Base-by-base conservation (phyloP, 805 yeast species). In the Zygotorulaspora sp. region DNA sequence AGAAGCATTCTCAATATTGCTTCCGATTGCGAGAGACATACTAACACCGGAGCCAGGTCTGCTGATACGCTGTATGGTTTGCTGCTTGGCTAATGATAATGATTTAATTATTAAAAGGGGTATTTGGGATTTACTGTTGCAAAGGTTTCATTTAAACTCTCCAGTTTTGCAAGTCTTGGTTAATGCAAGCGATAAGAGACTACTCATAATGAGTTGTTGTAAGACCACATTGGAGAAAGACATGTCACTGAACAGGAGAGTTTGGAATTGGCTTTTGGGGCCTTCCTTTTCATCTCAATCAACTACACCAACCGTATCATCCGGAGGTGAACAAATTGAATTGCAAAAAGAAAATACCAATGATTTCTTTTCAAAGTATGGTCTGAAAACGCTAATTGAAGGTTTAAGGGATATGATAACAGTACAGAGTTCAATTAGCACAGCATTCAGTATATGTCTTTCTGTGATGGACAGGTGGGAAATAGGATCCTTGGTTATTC, bases 391-490 rank as follows among this genome's bases (percentile, higher is more conserved):
- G 2, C 60, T 89, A 6, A 52, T 70, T 0, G 50, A 61, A 2
- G 87, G 88, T 0, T 57, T 92, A 9, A 57, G 75, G 24, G 67
- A 67, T 5, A 57, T 75, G 42, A 60, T 83, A 2, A 38, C 47
- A 16, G 43, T 55, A 30, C 64, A 71, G 36, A 37, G 50, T 5
- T 44, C 52, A 20, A 63, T 75, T 1, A 24, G 50, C 4, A 72
- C 68, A 15, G 78, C 83, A 0, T 78, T 78, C 50, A 75, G 71
- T 34, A 79, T 90, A 5, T 71, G 86, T 2, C 64, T 80, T 3
- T 77, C 92, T 1, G 69, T 89, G 3, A 75, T 89, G 79, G 97
- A 92, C 55, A 76, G 87, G 44, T 92, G 97, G 97, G 98, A 92
- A 60, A 79, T 92, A 28, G 94, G 96, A 9, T 77, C 80, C 8